phyloP scores from a whole-genome alignment of 805 yeast genomes.

The Metschnikowia sp. region DNA sequence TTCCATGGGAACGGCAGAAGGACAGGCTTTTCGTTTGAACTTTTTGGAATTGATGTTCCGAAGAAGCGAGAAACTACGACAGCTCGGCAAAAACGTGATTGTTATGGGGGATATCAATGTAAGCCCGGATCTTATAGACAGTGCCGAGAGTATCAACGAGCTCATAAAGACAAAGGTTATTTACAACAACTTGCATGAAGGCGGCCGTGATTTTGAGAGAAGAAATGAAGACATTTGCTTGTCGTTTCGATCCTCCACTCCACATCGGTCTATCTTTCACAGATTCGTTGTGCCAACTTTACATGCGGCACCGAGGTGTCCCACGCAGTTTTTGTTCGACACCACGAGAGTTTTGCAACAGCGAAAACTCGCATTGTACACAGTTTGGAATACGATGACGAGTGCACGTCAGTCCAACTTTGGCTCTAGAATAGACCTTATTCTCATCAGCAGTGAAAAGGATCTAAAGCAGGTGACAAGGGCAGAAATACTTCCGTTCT shows the following conservation, averaged over 20 bases:
- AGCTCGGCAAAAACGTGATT: constrained; percentile 62
- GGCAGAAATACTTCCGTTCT: constrained; percentile 61
- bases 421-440: constrained; percentile 86
- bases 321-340: constrained; percentile 46
- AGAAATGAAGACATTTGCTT: constrained; percentile 26
- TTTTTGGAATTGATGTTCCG: constrained; percentile 59
- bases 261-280: constrained; percentile 30
- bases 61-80: constrained; percentile 56
- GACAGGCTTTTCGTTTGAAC: constrained; percentile 51
- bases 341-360: constrained; percentile 56
- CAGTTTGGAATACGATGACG: constrained; percentile 86
- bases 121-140: constrained; percentile 74
- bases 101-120: constrained; percentile 90
- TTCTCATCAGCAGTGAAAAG: constrained; percentile 45
- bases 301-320: constrained; percentile 4
- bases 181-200: constrained; percentile 15
- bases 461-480: constrained; percentile 32
- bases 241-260: constrained; percentile 32
- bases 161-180: constrained; percentile 29
- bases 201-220: constrained; percentile 24
- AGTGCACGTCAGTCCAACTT: constrained; percentile 76
- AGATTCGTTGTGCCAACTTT: constrained; percentile 23
- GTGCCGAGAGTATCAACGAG: constrained; percentile 63
- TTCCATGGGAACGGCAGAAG: constrained; percentile 67
- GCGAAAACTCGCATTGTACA: constrained; percentile 63